phyloP scores from a whole-genome alignment of 768 basidiomycete genomes.

The Serendipita sp. region DNA sequence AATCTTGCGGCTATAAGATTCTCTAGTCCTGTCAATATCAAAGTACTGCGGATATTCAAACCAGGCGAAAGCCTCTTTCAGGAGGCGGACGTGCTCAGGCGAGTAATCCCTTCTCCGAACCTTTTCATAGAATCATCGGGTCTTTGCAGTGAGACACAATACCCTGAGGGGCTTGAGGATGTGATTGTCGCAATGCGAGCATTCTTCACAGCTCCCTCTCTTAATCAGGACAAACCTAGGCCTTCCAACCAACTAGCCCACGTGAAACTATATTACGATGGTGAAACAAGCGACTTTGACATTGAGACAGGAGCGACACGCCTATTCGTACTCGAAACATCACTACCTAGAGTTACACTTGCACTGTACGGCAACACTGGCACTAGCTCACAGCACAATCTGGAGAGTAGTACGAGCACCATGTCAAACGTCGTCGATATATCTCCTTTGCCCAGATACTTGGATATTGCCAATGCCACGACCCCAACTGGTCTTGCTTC shows the following conservation, averaged over 20 bases:
- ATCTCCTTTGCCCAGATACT: conserved; percentile 28
- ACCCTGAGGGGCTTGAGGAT: conserved; percentile 29
- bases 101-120: conserved; percentile 14
- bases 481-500: conserved; percentile 50
- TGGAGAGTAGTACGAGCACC: conserved; percentile 25
- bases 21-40: conserved; percentile 46
- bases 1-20: conserved; percentile 59
- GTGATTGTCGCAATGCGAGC: conserved; percentile 46
- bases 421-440: conserved; percentile 22
- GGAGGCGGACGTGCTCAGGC: conserved; percentile 50
- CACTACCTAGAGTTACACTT: conserved; percentile 47
- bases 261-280: conserved; percentile 54
- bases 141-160: conserved; percentile 38
- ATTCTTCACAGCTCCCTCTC: conserved; percentile 55
- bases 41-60: conserved; percentile 54
- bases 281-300: conserved; percentile 45
- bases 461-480: conserved; percentile 43
- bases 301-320: conserved; percentile 66
- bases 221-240: conserved; percentile 39
- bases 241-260: conserved; percentile 57
- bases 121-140: background rate
- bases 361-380: conserved; percentile 32
- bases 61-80: conserved; percentile 45
- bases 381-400: conserved; percentile 17
- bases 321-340: conserved; percentile 66